Conservation (phyloP, 352 stramenopile genomes). For the Phytophthora uliginosa region DNA sequence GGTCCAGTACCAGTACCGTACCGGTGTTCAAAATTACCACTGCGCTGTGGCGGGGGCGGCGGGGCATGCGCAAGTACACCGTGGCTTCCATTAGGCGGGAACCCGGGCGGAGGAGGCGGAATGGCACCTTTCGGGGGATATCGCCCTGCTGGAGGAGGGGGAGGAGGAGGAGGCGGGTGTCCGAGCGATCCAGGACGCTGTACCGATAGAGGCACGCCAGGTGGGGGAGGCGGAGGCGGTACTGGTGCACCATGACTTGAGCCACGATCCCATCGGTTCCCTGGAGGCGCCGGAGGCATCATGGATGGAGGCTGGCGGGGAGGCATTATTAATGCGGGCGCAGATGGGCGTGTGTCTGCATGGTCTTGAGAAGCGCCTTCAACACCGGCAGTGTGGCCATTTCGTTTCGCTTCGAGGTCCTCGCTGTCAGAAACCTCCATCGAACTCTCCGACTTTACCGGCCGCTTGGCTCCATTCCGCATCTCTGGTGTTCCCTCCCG, state of each 20-base stretch:
- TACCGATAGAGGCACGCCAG: conserved; percentile 13
- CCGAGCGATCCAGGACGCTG: conserved; percentile 31
- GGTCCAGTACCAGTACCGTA: conserved; percentile 18
- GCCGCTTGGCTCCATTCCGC: conserved; percentile 30
- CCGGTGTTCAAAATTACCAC: conserved; percentile 15
- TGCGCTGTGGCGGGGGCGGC: conserved; percentile 28
- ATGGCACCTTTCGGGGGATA: conserved; percentile 24
- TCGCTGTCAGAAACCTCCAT: conserved; percentile 81
- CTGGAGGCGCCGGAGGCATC: conserved; percentile 4
- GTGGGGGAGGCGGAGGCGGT: conserved; percentile 27
- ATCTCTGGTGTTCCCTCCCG: conserved; percentile 14
- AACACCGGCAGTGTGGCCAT: neutral
- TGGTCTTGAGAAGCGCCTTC: conserved; percentile 2
- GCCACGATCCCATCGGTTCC: conserved; percentile 32
- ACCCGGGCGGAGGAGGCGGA: conserved; percentile 32
- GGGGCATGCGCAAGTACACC: conserved; percentile 11
- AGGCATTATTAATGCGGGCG: neutral
- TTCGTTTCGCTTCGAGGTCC: conserved; percentile 23
- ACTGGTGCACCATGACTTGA: conserved; percentile 17
- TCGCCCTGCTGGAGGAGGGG: conserved; percentile 22
- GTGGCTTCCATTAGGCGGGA: conserved; percentile 32
- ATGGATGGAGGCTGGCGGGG: conserved; percentile 24
- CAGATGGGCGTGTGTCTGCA: conserved; percentile 1
- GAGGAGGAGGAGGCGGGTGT: conserved; percentile 29
- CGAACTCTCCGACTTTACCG: conserved; percentile 62